Evolutionary conservation across 257 asterid species (phyloP).

Genomic region (Striga asiatica): DNA sequence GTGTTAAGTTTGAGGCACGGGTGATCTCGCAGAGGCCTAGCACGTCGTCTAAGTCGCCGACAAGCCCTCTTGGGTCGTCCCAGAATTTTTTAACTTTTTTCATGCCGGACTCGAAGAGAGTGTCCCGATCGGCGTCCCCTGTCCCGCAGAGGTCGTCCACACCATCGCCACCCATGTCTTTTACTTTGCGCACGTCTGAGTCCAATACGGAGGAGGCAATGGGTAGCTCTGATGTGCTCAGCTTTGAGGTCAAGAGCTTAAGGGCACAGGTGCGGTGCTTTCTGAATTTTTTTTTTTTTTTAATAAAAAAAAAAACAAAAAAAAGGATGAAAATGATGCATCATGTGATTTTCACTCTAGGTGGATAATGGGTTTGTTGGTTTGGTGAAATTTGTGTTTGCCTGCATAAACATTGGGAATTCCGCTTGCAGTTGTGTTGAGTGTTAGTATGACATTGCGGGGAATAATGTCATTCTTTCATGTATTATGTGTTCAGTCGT

Average conservation of each 20-base stretch:
- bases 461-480: too few relatives aligned
- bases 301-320: too few relatives aligned
- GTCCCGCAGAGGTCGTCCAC: conserved; percentile 27
- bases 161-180: conserved; percentile 21
- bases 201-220: conserved; percentile 27
- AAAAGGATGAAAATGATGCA: too few relatives aligned
- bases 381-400: too few relatives aligned
- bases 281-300: background rate
- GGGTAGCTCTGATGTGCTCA: conserved; percentile 27
- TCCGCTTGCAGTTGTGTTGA: too few relatives aligned
- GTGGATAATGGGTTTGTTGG: too few relatives aligned
- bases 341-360: too few relatives aligned
- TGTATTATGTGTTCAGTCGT: too few relatives aligned
- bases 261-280: conserved; percentile 58
- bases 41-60: conserved; percentile 45
- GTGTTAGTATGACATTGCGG: too few relatives aligned
- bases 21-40: conserved; percentile 43
- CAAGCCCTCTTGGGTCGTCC: conserved; percentile 26
- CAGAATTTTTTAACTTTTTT: conserved; percentile 30
- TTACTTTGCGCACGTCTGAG: conserved; percentile 30
- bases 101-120: conserved; percentile 37
- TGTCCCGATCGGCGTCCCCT: conserved; percentile 55
- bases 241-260: conserved; percentile 51
- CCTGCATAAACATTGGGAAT: too few relatives aligned
- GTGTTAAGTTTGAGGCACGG: conserved; percentile 20